Base-by-base conservation (phyloP, 2,329 filamentous ascomycete species). In the Penicillium nordicum region DNA sequence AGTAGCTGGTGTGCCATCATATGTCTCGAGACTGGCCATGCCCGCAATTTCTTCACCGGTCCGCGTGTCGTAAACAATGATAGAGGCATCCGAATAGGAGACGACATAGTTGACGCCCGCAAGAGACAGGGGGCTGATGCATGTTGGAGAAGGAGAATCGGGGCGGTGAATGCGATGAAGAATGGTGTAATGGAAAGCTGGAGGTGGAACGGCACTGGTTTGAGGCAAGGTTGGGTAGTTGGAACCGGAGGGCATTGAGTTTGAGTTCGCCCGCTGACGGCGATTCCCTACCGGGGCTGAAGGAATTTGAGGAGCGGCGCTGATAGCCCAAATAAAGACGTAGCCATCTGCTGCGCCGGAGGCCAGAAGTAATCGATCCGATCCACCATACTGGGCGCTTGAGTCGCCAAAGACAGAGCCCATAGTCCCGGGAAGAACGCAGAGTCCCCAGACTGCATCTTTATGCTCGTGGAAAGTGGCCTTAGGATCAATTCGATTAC, bases 21-120 rank as follows among this genome's bases (percentile, higher is more conserved):
- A 97, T 0, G 93, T 97, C 74, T 97, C 94, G 46, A 89, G 79
- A 70, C 92, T 97, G 36, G 91, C 90, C 93, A 99, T 97, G 45
- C 86, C 86, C 32, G 92, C 90, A 38, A 97, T 85, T 69, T 96
- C 90, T 73, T 97, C 94, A 45, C 92, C 94, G 0, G 90, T 92
- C 61, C 90, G 82, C 1, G 93, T 97, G 71, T 97, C 92, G 72
- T 93, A 99, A 18, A 97, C 88, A 16, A 97, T 79, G 50, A 97
- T 90, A 1, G 90, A 87, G 2, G 93, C 91, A 73, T 99, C 92
- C 0, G 89, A 85, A 73, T 95, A 99, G 21, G 90, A 90, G 2
- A 97, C 94, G 1, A 97, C 91, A 73, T 99, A 97, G 5, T 87
- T 88, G 67, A 95, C 89, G 2, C 94, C 93, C 2, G 84, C 85